Evolutionary conservation across 495 filamentous ascomycete genomes (phyloP).

Genomic region (Hypomontagnella submonticulosa): DNA sequence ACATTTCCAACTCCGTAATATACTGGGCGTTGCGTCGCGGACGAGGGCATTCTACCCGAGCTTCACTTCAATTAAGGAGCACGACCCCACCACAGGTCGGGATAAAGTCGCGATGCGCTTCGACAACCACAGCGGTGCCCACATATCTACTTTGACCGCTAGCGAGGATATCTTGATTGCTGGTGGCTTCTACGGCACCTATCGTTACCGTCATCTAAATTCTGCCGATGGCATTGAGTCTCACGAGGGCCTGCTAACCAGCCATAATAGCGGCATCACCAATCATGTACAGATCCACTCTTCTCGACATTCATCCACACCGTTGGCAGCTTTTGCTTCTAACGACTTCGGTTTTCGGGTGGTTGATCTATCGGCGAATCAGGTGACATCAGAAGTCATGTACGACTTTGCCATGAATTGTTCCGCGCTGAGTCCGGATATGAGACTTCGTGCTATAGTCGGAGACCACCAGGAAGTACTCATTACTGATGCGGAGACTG

Average conservation of each 20-base stretch:
- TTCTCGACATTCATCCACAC: conserved; percentile 67
- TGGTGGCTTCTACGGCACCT: conserved; percentile 85
- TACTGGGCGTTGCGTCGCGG: conserved; percentile 77
- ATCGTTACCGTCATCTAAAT: conserved; percentile 70
- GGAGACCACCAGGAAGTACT: conserved; percentile 60
- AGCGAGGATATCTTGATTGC: conserved; percentile 75
- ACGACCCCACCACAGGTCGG: conserved; percentile 62
- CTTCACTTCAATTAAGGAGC: conserved; percentile 64
- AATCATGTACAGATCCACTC: conserved; percentile 83
- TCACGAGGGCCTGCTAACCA: conserved; percentile 73
- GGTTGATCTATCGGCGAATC: conserved; percentile 76
- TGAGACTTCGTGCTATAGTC: conserved; percentile 82
- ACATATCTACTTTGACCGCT: conserved; percentile 78
- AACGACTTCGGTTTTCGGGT: conserved; percentile 83
- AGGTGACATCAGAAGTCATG: conserved; percentile 67
- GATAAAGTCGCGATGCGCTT: conserved; percentile 71
- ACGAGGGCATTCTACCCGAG: conserved; percentile 82
- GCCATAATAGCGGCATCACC: conserved; percentile 78
- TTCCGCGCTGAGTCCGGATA: conserved; percentile 80
- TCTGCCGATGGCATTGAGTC: conserved; percentile 55
- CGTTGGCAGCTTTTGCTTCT: conserved; percentile 80
- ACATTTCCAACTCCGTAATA: conserved; percentile 92
- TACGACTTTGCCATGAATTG: conserved; percentile 84
- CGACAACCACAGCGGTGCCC: conserved; percentile 57
- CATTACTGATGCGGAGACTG: conserved; percentile 62